These are phyloP conservation scores for Penicillium turbatum DNA, from an alignment of 495 filamentous ascomycete genomes.

Conservation along the genomic window DNA sequence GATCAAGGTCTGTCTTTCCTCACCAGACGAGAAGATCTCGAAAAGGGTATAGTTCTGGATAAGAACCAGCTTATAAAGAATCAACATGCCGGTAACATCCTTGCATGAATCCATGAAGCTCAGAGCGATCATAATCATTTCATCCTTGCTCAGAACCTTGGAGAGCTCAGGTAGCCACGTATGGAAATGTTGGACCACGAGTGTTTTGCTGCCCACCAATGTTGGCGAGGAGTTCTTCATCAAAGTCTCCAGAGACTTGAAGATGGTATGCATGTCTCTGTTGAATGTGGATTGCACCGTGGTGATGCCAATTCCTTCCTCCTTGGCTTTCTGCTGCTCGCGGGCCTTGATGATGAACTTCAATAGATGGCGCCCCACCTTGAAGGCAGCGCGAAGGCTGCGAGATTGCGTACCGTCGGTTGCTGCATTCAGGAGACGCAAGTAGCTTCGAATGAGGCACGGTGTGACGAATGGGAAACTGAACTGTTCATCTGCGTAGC, in stretches of 20 bases:
- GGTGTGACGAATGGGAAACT: slow-evolving; percentile 91
- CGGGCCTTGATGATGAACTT: slow-evolving; percentile 92
- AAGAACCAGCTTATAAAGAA: slow-evolving; percentile 89
- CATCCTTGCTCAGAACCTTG: slow-evolving; percentile 68
- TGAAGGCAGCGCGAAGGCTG: slow-evolving; percentile 85
- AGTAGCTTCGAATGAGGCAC: slow-evolving; percentile 86
- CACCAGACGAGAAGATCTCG: slow-evolving; percentile 70
- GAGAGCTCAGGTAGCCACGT: slow-evolving; percentile 89
- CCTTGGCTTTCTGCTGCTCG: slow-evolving; percentile 81
- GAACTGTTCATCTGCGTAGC: slow-evolving; percentile 84
- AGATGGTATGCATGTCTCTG: slow-evolving; percentile 77
- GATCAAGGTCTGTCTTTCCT: slow-evolving; percentile 67
- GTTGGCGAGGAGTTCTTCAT: slow-evolving; percentile 84
- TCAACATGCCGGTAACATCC: slow-evolving; percentile 81
- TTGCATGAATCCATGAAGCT: slow-evolving; percentile 92
- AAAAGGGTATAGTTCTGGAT: slow-evolving; percentile 84
- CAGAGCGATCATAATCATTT: slow-evolving; percentile 86
- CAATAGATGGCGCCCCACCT: slow-evolving; percentile 87
- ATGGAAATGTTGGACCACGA: slow-evolving; percentile 96
- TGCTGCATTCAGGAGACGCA: slow-evolving; percentile 70
- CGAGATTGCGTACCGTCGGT: slow-evolving; percentile 76
- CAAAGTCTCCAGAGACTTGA: slow-evolving; percentile 79
- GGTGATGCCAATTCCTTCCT: slow-evolving; percentile 84
- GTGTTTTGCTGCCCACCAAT: slow-evolving; percentile 86
- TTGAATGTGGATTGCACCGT: slow-evolving; percentile 72